Evolutionary conservation across 1,139 yeast genomes (phyloP).

Genomic region (Sugiyamaella paludigena): DNA sequence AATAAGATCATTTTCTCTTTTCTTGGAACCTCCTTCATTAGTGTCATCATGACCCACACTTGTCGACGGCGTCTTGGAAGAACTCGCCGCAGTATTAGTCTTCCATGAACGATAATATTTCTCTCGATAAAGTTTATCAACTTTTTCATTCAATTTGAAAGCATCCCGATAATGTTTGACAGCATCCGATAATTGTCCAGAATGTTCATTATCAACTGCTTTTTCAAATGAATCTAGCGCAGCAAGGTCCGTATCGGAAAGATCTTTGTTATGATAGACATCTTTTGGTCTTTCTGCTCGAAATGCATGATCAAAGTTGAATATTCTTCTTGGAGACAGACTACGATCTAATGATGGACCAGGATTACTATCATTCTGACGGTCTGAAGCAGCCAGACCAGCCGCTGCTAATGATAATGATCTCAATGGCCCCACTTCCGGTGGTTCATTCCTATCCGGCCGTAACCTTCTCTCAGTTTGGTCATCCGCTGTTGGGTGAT

Average conservation of each 20-base stretch:
- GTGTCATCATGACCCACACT: background rate
- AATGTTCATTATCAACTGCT: constrained; percentile 69
- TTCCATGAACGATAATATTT: constrained; percentile 34
- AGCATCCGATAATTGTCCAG: constrained; percentile 80
- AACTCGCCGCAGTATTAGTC: background rate
- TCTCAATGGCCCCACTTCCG: too few species aligned
- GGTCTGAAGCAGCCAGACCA: background rate
- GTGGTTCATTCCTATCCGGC: too few species aligned
- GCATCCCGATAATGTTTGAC: constrained; percentile 71
- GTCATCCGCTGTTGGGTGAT: background rate
- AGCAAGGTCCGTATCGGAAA: constrained; percentile 21
- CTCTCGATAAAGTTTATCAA: constrained; percentile 66
- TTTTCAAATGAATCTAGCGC: constrained; percentile 66
- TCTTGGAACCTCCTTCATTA: background rate
- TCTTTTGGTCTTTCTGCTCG: constrained; percentile 20
- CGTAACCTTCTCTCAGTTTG: too few species aligned
- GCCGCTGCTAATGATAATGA: background rate
- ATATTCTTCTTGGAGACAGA: background rate
- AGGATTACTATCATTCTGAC: background rate
- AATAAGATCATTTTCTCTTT: background rate
- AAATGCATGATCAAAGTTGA: constrained; percentile 13
- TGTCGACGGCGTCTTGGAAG: background rate
- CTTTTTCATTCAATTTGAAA: constrained; percentile 52
- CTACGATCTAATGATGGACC: background rate
- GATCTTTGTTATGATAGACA: constrained; percentile 20